Evolutionary conservation across 140 eudicot genomes (phyloP), one percentile per base, ranked within the genome.

Genomic region (Senecio squalidus): DNA sequence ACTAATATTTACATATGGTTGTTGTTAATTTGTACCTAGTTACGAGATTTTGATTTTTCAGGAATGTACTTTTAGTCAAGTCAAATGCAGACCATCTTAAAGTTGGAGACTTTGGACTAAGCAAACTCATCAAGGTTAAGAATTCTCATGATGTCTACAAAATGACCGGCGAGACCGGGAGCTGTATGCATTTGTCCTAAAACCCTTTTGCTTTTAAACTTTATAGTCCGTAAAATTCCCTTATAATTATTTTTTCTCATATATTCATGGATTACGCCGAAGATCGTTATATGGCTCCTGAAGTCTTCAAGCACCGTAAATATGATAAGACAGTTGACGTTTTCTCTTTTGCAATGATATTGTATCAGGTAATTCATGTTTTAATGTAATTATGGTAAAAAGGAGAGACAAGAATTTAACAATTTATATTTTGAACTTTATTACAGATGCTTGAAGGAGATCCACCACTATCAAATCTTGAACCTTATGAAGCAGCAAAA

Each of bases 261-360:
- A n/a, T 30, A 53, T 74, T 29, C 51, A 41, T 71, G 71, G 11
- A 59, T 46, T 38, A 36, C 57, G 55, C 24, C 48, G 48, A 60
- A 92, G 98, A 92, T 60, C 92, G 98, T 36, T 92, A 92, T 55
- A 92, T 92, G 98, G 98, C 98, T 66, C 98, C 98, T 59, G 98
- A 92, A 84, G 98, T 92, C 58, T 92, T 92, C 80, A 92, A 81
- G 82, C 98, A 92, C 75, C 77, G 96, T 65, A 92, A 80, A 74
- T 92, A 92, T 67, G 98, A 92, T 71, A 87, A 92, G 81, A 92
- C 82, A 70, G 96, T 92, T 21, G 98, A 92, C 24, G 96, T 92
- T 23, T 92, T 69, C 86, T 92, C 98, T 46, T 92, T 92, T 69
- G 98, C 92, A 36, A 92, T 92, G 98, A 92, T 92, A 72, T 60